Percentiles rank a stretch among this genome's conserved stretches.
Evolutionary conservation across 345 rosid species (phyloP).

Genomic region (Raphanus raphanistrum): DNA sequence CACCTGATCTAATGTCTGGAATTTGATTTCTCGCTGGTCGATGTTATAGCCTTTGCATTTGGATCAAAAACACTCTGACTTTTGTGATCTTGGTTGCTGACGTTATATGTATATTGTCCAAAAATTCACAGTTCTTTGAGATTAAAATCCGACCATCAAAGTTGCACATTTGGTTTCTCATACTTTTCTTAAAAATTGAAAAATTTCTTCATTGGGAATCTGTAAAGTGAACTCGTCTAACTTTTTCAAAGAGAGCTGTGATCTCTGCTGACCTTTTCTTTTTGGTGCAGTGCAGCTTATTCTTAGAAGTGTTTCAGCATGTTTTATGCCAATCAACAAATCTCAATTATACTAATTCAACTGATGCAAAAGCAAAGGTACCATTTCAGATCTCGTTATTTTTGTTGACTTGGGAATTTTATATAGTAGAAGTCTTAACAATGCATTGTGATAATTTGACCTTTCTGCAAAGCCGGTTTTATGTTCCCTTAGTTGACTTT

Average conservation of each 20-base stretch:
- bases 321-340: background rate
- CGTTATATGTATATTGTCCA: background rate
- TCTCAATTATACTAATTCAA: background rate
- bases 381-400: background rate
- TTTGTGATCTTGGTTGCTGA: background rate
- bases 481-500: slow-evolving; percentile 21
- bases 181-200: background rate
- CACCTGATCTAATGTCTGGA: background rate
- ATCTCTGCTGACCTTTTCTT: background rate
- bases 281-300: slow-evolving; percentile 5
- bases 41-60: background rate
- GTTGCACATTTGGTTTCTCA: background rate
- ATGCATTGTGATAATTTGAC: background rate
- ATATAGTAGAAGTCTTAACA: slow-evolving; percentile 18
- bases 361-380: slow-evolving; percentile 25
- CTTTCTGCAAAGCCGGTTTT: background rate
- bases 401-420: slow-evolving; percentile 8
- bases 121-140: background rate
- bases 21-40: background rate
- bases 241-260: background rate
- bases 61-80: background rate
- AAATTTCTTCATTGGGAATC: background rate
- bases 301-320: slow-evolving; percentile 10
- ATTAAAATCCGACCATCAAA: background rate
- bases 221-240: background rate